A percentile compares a stretch with the other conserved stretches of the same genome.
phyloP scores from a whole-genome alignment of 805 yeast genomes.

The Metschnikowia amazonensis region DNA sequence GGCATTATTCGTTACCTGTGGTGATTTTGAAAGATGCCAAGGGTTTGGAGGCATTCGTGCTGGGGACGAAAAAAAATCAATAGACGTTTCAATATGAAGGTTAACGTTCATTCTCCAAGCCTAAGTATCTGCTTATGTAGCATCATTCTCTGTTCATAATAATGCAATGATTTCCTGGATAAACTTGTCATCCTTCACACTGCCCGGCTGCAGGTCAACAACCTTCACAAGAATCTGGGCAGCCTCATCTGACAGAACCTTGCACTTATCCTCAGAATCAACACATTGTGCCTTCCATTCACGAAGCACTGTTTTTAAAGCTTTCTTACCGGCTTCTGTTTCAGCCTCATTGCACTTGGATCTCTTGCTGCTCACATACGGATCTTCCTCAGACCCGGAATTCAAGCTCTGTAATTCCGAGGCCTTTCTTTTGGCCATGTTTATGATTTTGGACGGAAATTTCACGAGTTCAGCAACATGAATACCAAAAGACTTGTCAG shows the following conservation, averaged over 20 bases:
- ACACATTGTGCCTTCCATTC: conserved; percentile 51
- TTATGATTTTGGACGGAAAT: conserved; percentile 84
- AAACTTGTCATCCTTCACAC: conserved; percentile 33
- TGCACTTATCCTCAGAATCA: conserved; percentile 21
- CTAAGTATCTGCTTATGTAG: background rate
- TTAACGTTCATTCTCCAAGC: background rate
- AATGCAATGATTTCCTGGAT: conserved; percentile 43
- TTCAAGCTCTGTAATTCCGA: conserved; percentile 68
- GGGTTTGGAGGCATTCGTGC: conserved; percentile 14
- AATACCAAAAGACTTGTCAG: conserved; percentile 95
- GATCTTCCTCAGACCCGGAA: conserved; percentile 32
- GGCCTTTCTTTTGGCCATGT: conserved; percentile 95
- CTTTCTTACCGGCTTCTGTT: conserved; percentile 50
- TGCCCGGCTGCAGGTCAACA: conserved; percentile 23
- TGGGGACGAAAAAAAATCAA: conserved; percentile 8
- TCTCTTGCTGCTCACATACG: conserved; percentile 44
- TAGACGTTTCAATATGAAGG: background rate
- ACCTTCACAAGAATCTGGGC: conserved; percentile 36
- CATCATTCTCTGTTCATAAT: conserved; percentile 20
- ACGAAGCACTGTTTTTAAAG: conserved; percentile 45
- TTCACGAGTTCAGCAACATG: conserved; percentile 96
- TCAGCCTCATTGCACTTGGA: conserved; percentile 52
- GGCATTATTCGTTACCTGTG: conserved; percentile 44
- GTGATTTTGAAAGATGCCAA: conserved; percentile 13
- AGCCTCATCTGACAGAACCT: conserved; percentile 35